Conservation (phyloP, 768 basidiomycete genomes). For the Auricularia heimuer region DNA sequence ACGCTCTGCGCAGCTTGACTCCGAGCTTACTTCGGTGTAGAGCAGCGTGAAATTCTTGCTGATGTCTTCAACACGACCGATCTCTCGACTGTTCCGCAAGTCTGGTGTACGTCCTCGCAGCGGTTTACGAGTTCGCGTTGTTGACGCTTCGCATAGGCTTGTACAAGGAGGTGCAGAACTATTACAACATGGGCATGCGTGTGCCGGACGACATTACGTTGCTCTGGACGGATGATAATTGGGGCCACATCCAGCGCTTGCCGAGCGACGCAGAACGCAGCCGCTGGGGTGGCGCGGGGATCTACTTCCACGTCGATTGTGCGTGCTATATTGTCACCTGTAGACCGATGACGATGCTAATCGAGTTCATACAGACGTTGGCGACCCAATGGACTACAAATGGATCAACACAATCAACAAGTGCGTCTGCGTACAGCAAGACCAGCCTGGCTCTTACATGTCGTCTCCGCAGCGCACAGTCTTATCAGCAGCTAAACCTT, state of each 20-base stretch:
- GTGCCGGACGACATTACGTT: slow-evolving; percentile 58
- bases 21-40: slow-evolving; percentile 12
- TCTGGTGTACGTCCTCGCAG: slow-evolving; percentile 41
- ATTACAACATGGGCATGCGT: slow-evolving; percentile 32
- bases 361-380: slow-evolving; percentile 34
- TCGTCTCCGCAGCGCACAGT: slow-evolving; percentile 19
- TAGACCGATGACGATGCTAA: neutral
- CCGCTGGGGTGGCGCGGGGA: slow-evolving; percentile 57
- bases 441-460: slow-evolving; percentile 34
- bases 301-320: slow-evolving; percentile 49
- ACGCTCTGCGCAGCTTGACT: neutral
- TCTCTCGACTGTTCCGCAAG: slow-evolving; percentile 41
- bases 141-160: neutral
- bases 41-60: slow-evolving; percentile 52
- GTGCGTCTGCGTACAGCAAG: slow-evolving; percentile 34
- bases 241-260: slow-evolving; percentile 60
- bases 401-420: slow-evolving; percentile 12
- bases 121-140: neutral
- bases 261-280: slow-evolving; percentile 44
- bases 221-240: slow-evolving; percentile 69
- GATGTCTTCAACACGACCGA: slow-evolving; percentile 37
- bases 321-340: neutral
- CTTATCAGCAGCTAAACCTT: slow-evolving; percentile 61
- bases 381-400: slow-evolving; percentile 52
- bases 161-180: slow-evolving; percentile 16